A percentile compares a stretch with the other conserved stretches of the same genome.
These are phyloP conservation scores for Syzygium malaccense DNA, from an alignment of 441 rosid species.

Conservation along the genomic window DNA sequence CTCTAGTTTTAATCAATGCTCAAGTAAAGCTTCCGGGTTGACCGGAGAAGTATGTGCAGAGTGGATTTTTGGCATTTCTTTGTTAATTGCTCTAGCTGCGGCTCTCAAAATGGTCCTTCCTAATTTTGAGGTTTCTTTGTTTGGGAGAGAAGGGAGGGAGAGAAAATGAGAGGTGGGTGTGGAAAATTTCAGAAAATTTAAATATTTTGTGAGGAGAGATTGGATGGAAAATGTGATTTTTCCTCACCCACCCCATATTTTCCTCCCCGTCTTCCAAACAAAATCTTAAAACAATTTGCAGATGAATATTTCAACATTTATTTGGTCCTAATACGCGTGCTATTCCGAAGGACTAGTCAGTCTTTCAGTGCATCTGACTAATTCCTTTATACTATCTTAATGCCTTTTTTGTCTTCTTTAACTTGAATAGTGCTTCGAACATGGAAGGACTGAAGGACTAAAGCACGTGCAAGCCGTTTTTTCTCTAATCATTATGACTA, in stretches of 20 bases:
- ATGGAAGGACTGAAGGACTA: not conserved
- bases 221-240: not conserved
- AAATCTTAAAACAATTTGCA: not conserved
- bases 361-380: not conserved
- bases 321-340: not conserved
- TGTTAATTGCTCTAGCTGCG: not conserved
- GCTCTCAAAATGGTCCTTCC: not conserved
- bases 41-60: not conserved
- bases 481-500: not conserved
- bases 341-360: not conserved
- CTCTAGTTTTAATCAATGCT: not conserved
- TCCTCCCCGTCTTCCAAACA: not conserved
- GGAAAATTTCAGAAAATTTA: not conserved
- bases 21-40: not conserved
- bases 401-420: not conserved
- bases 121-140: not conserved
- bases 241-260: not conserved
- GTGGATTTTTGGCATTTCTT: not conserved
- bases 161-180: not conserved
- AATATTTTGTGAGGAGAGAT: not conserved
- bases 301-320: not conserved
- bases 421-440: not conserved
- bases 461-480: not conserved
- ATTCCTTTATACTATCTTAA: not conserved
- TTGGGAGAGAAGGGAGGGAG: not conserved